Base-by-base conservation (phyloP, 108 stramenopile species). In the Conticribra weissflogii region DNA sequence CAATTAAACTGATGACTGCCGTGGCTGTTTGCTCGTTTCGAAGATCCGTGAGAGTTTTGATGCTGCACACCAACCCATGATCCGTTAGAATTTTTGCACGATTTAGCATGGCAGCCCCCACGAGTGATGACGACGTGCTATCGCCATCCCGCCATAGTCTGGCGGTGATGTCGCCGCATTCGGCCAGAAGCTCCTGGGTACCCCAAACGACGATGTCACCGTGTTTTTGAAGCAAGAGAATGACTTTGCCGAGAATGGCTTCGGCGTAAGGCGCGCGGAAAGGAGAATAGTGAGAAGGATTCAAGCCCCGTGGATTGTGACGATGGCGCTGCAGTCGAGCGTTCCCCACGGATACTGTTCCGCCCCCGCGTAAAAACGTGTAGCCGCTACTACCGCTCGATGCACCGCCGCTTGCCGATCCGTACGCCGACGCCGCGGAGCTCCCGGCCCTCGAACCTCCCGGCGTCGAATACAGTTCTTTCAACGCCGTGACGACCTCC, bases 131-230 rank as follows among this genome's bases (percentile, higher is more conserved):
- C 3, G 88, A 88, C 4, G 78, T 76, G 17, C 65, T 58, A 70
- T 93, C 92, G 21, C 88, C 88, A 78, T 93, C 88, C 48, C 84
- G 51, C 92, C 92, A 93, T 44, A 81, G 68, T 24, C 78, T 62
- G 18, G 74, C 60, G 49, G 82, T 84, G 30, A 83, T 79, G 30
- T 71, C 53, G 51, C 81, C 77, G 19, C 78, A 64, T 72, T 93
- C 89, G n/a, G 88, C 71, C 21, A 88, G 21, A 44, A 90, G 51
- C 74, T 93, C 92, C 52, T 77, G 79, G n/a, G 84, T 87, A 3
- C 92, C 92, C 92, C 92, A 93, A 9, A 93, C 83, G 25, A 90
- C 78, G 24, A 90, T 47, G 49, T 93, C 88, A 14, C 92, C 92
- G 54, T 86, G 79, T 56, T 83, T 78, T 27, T 80, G 74, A 34